Evolutionary conservation across 345 rosid species (phyloP).

Genomic region (Excoecaria cochinchinensis): DNA sequence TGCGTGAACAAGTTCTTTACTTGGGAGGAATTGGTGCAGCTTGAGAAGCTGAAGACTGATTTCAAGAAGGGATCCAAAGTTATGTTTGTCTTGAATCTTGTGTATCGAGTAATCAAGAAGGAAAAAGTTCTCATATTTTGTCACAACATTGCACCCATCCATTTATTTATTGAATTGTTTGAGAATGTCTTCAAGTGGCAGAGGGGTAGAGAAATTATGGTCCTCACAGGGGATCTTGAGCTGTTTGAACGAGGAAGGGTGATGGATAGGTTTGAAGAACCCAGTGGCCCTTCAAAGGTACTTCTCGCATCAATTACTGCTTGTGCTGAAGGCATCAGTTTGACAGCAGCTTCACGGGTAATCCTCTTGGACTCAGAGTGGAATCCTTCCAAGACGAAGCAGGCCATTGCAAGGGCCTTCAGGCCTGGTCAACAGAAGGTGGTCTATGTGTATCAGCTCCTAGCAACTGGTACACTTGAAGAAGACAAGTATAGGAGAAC

Average conservation of each 20-base stretch:
- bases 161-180: constrained; percentile 60
- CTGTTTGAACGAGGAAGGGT: constrained; percentile 81
- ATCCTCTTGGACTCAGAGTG: constrained; percentile 77
- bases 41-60: constrained; percentile 61
- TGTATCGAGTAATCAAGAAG: constrained; percentile 59
- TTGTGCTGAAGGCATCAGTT: constrained; percentile 91
- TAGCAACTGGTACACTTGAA: constrained; percentile 76
- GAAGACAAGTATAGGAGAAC: constrained; percentile 89
- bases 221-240: constrained; percentile 84
- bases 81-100: constrained; percentile 87
- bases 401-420: constrained; percentile 88
- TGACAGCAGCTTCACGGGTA: constrained; percentile 95
- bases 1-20: constrained; percentile 63
- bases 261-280: constrained; percentile 81
- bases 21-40: constrained; percentile 40
- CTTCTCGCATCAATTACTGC: constrained; percentile 88
- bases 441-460: constrained; percentile 86
- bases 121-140: constrained; percentile 86
- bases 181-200: constrained; percentile 68
- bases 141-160: constrained; percentile 91
- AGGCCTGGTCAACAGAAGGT: constrained; percentile 90
- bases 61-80: constrained; percentile 76
- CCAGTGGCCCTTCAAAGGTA: constrained; percentile 55
- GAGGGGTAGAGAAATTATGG: constrained; percentile 69
- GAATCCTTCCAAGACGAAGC: constrained; percentile 97